Conservation (phyloP, 345 rosid species). For the Sonneratia alba region DNA sequence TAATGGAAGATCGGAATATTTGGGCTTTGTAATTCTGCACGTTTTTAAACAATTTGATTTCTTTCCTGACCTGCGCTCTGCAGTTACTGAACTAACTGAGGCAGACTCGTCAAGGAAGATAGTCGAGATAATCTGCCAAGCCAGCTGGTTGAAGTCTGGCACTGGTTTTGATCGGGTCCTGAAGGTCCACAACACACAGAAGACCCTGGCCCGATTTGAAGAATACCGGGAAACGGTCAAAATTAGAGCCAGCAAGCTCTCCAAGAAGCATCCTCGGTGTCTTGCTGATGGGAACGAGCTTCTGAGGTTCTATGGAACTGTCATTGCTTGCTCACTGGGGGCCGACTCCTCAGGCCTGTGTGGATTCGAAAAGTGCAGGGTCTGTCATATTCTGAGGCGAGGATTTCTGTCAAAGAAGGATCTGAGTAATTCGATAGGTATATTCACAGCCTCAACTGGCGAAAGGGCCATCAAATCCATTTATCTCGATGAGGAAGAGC, state of each 20-base stretch:
- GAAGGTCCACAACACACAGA: conserved; percentile 50
- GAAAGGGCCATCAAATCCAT: conserved; percentile 33
- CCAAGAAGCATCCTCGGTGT: conserved; percentile 39
- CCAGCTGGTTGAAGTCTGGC: conserved; percentile 22
- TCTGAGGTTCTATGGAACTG: conserved; percentile 52
- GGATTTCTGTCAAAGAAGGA: conserved; percentile 34
- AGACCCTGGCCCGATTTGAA: conserved; percentile 43
- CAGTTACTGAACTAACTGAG: conserved; percentile 49
- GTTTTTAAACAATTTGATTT: neutral
- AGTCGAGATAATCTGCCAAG: conserved; percentile 57
- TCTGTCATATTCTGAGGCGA: conserved; percentile 43
- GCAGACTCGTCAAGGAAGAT: conserved; percentile 61
- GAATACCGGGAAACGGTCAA: conserved; percentile 53
- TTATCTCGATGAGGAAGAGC: conserved; percentile 11
- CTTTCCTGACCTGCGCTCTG: neutral
- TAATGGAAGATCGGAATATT: neutral
- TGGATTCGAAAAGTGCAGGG: conserved; percentile 30
- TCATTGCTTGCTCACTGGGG: conserved; percentile 44
- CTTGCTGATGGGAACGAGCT: conserved; percentile 63
- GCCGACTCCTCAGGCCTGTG: conserved; percentile 33
- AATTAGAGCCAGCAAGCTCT: conserved; percentile 38
- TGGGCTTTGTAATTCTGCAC: neutral
- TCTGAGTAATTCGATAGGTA: conserved; percentile 20
- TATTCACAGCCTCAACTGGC: conserved; percentile 45
- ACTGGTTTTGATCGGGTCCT: conserved; percentile 26